phyloP scores from a whole-genome alignment of 331 rosid genomes.

The Rhamnella rubrinervis region DNA sequence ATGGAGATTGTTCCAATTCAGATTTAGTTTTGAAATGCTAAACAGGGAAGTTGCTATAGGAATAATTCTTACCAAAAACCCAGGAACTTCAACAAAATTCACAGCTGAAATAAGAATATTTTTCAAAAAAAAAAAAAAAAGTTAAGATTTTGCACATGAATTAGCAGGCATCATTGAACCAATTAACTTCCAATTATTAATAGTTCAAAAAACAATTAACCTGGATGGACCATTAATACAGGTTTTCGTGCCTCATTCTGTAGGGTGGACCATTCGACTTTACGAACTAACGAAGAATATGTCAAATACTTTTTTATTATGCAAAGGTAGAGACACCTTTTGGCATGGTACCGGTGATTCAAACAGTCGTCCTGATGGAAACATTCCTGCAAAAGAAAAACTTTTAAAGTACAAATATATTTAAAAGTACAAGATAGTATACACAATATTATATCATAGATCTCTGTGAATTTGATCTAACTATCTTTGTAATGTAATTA shows the following conservation, averaged over 20 bases:
- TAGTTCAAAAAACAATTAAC: slow-evolving; percentile 32
- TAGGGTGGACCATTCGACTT: slow-evolving; percentile 80
- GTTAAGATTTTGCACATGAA: not conserved
- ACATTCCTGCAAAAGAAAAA: slow-evolving; percentile 58
- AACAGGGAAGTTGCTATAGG: slow-evolving; percentile 67
- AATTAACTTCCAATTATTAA: not conserved
- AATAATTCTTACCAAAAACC: slow-evolving; percentile 59
- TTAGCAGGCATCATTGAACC: slow-evolving; percentile 1
- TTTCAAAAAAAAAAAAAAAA: not conserved
- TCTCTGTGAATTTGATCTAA: too few species aligned
- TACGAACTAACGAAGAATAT: slow-evolving; percentile 47
- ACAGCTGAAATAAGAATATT: slow-evolving; percentile 41
- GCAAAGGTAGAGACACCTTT: slow-evolving; percentile 84
- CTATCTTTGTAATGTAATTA: too few species aligned
- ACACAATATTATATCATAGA: too few species aligned
- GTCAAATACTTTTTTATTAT: slow-evolving; percentile 65
- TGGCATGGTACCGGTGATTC: slow-evolving; percentile 83
- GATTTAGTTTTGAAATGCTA: slow-evolving; percentile 55
- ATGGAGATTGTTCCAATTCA: slow-evolving; percentile 69
- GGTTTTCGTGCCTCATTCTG: slow-evolving; percentile 93
- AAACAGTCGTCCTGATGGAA: slow-evolving; percentile 91
- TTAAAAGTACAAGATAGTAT: too few species aligned
- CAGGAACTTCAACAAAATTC: slow-evolving; percentile 53
- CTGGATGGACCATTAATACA: slow-evolving; percentile 63
- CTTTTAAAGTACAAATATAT: too few species aligned